Base-by-base conservation (phyloP, 106 monocot genomes). In the Dendrobium chrysotoxum region DNA sequence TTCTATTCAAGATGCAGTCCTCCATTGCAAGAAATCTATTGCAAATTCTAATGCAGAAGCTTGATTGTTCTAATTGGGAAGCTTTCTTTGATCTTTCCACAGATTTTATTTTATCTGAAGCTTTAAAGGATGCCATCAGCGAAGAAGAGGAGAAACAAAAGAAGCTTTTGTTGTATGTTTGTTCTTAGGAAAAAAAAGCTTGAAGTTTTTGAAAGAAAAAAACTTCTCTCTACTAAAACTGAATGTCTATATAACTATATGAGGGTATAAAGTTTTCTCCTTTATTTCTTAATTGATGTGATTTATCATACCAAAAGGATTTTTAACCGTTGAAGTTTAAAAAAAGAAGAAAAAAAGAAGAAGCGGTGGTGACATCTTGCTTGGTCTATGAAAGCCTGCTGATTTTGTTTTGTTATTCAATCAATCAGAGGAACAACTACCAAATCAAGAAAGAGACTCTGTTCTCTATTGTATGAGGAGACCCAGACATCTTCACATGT, bases 1-100 rank as follows among this genome's bases (percentile, higher is more conserved):
- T 17, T 82, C 85, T 0, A 90, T 90, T 23, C n/a, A 85, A 11
- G 90, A 90, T 10, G 90, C 90, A 8, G 83, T 90, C 42, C 87
- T 90, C 57, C 85, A 90, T 42, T 90, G 90, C 83, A 90, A 90
- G 81, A 87, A 79, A 35, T 89, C 89, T 3, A 81, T 61, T 18
- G 74, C 40, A 40, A 75, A 74, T 58, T 79, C 65, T 39, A 0
- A 5, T 35, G 39, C 4, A 46, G 47, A 50, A 46, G 47, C 23
- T 4, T 45, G 76, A 76, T 45, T 76, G 40, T 74, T 41, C 16
- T 1, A 74, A 2, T 35, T 15, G 61, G 23, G 61, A 3, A 70
- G 70, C 16, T 70, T 70, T 12, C 35, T 21, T 8, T 18, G 18
- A 18, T 31, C 25, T 17, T 40, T 2, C 26, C 66, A 16, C 0